Conservation (phyloP, 768 basidiomycete species). For the Suillus weaverae region DNA sequence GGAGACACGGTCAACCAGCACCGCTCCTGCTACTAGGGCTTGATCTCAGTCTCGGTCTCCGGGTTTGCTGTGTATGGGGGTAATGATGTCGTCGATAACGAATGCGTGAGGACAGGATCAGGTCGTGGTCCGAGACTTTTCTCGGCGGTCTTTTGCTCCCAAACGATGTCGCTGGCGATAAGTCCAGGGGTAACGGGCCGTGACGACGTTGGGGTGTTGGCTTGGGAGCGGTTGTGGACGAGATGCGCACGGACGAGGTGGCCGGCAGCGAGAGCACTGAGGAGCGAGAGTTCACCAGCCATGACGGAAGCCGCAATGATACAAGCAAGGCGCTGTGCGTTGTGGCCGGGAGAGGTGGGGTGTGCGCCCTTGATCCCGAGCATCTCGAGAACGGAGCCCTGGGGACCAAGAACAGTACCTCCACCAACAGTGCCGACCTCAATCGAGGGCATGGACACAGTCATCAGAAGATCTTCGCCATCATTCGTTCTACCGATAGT, state of each 20-base stretch:
- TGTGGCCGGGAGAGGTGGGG: constrained; percentile 80
- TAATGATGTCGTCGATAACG: constrained; percentile 40
- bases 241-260: constrained; percentile 93
- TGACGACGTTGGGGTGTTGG: constrained; percentile 72
- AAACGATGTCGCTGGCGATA: constrained; percentile 19
- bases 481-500: constrained; percentile 67
- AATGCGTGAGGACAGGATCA: constrained; percentile 29
- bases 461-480: constrained; percentile 88
- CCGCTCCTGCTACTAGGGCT: constrained; percentile 14
- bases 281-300: constrained; percentile 93
- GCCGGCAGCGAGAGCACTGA: constrained; percentile 92
- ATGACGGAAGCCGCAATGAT: constrained; percentile 92
- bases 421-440: constrained; percentile 99
- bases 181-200: constrained; percentile 61
- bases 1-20: not conserved
- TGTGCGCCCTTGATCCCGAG: constrained; percentile 92
- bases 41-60: constrained; percentile 28
- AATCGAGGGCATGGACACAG: constrained; percentile 97
- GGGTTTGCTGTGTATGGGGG: constrained; percentile 39
- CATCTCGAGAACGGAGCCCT: constrained; percentile 89
- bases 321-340: constrained; percentile 86
- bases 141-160: constrained; percentile 22
- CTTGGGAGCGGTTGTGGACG: constrained; percentile 84
- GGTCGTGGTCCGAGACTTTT: constrained; percentile 10
- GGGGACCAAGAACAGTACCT: constrained; percentile 89